Conservation (phyloP, 495 filamentous ascomycete genomes). For the Neurospora sp. region DNA sequence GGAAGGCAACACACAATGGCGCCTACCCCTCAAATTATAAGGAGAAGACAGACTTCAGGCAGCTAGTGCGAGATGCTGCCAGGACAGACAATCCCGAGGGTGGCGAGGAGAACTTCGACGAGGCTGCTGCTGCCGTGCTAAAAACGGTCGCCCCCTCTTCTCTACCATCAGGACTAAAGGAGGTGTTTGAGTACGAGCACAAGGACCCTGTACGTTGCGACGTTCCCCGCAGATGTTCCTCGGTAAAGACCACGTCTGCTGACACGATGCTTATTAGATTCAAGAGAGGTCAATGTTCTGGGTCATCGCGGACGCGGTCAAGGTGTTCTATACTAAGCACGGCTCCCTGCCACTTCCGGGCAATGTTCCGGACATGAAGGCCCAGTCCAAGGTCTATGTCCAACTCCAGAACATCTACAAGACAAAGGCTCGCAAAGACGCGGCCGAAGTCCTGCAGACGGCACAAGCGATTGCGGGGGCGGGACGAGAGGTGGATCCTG, state of each 20-base stretch:
- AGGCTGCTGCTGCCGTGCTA: constrained; percentile 77
- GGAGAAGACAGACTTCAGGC: constrained; percentile 76
- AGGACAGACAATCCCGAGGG: constrained; percentile 72
- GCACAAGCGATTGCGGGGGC: constrained; percentile 46
- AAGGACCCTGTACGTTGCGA: constrained; percentile 29
- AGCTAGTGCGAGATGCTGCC: constrained; percentile 52
- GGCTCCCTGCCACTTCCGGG: constrained; percentile 73
- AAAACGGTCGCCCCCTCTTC: constrained; percentile 58
- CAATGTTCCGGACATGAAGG: constrained; percentile 95
- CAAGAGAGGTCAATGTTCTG: constrained; percentile 58
- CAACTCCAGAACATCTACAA: constrained; percentile 92
- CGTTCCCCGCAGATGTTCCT: constrained; percentile 1
- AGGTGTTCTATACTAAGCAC: constrained; percentile 60
- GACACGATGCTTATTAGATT: constrained; percentile 15
- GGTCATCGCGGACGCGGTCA: constrained; percentile 77
- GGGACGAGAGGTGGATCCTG: constrained; percentile 48
- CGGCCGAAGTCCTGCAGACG: constrained; percentile 61
- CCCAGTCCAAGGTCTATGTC: constrained; percentile 84
- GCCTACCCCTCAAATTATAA: constrained; percentile 62
- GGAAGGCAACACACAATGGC: constrained; percentile 65
- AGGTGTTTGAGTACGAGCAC: constrained; percentile 61
- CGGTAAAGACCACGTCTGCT: constrained; percentile 6
- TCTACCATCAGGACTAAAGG: constrained; percentile 55
- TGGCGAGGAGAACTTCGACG: constrained; percentile 94
- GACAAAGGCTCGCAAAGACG: constrained; percentile 69